Conservation (phyloP, 164 flowering plant species). For the Nelumbo lutea region DNA sequence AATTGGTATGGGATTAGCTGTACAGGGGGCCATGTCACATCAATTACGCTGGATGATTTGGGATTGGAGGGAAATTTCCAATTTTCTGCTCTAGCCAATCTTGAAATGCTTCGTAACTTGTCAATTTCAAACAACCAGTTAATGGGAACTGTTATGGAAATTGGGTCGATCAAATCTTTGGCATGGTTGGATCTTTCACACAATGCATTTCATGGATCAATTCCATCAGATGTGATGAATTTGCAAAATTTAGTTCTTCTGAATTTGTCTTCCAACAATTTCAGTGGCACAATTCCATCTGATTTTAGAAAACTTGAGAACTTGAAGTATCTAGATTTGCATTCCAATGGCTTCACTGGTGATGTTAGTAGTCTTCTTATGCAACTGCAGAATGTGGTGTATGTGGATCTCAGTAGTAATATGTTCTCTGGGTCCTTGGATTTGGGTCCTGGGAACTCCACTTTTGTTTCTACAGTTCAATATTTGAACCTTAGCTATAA, state of each 20-base stretch:
- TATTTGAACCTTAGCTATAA: slow-evolving; percentile 61
- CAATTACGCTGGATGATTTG: slow-evolving; percentile 36
- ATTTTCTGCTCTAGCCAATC: slow-evolving; percentile 34
- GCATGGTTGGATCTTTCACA: slow-evolving; percentile 48
- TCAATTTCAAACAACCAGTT: slow-evolving; percentile 51
- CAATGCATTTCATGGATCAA: slow-evolving; percentile 44
- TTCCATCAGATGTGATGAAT: slow-evolving; percentile 31
- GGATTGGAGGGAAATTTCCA: slow-evolving; percentile 51
- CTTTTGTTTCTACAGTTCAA: slow-evolving; percentile 42
- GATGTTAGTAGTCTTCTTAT: slow-evolving; percentile 39
- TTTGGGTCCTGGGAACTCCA: slow-evolving; percentile 34
- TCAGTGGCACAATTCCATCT: slow-evolving; percentile 43
- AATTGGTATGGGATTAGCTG: slow-evolving; percentile 61
- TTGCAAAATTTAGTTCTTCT: slow-evolving; percentile 36
- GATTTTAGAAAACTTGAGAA: slow-evolving; percentile 31
- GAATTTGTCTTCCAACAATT: slow-evolving; percentile 50
- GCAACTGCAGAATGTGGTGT: slow-evolving; percentile 31
- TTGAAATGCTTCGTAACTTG: slow-evolving; percentile 41
- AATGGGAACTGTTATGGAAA: slow-evolving; percentile 33
- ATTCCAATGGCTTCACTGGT: slow-evolving; percentile 44
- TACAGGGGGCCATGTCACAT: slow-evolving; percentile 35
- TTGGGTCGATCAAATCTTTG: slow-evolving; percentile 34
- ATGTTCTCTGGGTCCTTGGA: slow-evolving; percentile 48
- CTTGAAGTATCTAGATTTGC: slow-evolving; percentile 52
- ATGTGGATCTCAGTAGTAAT: slow-evolving; percentile 64